Conservation (phyloP, 495 filamentous ascomycete species). For the Podospora sp. region DNA sequence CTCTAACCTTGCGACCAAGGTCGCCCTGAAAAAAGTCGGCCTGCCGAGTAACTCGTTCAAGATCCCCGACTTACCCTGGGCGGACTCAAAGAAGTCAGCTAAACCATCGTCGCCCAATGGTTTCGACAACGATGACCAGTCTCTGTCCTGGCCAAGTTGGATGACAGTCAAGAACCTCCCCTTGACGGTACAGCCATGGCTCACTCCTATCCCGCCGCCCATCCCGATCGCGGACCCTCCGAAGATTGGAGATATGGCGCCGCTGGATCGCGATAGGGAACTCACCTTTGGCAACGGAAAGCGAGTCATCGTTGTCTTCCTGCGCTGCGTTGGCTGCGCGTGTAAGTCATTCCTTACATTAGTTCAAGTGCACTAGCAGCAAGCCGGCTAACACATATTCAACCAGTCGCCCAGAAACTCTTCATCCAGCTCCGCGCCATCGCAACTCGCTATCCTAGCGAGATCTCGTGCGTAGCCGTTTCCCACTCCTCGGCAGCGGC, state of each 20-base stretch:
- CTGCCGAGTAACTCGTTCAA: conserved; percentile 43
- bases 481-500: conserved; percentile 54
- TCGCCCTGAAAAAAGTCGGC: conserved; percentile 50
- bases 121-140: conserved; percentile 33
- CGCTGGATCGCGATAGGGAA: conserved; percentile 47
- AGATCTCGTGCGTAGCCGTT: conserved; percentile 53
- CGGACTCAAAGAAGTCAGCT: conserved; percentile 35
- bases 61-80: conserved; percentile 13
- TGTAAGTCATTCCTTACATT: conserved; percentile 39
- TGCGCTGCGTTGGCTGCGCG: conserved; percentile 60
- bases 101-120: conserved; percentile 23
- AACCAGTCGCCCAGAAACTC: conserved; percentile 57
- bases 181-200: conserved; percentile 50
- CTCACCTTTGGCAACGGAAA: conserved; percentile 42
- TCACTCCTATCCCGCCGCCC: conserved; percentile 48
- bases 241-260: conserved; percentile 50
- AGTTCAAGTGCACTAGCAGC: too few species aligned
- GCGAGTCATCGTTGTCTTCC: conserved; percentile 52
- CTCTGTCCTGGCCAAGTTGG: conserved; percentile 39
- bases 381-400: not conserved
- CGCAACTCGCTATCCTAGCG: conserved; percentile 46
- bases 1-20: conserved; percentile 50
- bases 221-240: conserved; percentile 47
- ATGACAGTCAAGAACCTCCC: conserved; percentile 48
- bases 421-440: conserved; percentile 51